A percentile compares a stretch with the other conserved stretches of the same genome.
Evolutionary conservation across 2,329 filamentous ascomycete genomes (phyloP).

Genomic region (Parafenestella ontariensis): DNA sequence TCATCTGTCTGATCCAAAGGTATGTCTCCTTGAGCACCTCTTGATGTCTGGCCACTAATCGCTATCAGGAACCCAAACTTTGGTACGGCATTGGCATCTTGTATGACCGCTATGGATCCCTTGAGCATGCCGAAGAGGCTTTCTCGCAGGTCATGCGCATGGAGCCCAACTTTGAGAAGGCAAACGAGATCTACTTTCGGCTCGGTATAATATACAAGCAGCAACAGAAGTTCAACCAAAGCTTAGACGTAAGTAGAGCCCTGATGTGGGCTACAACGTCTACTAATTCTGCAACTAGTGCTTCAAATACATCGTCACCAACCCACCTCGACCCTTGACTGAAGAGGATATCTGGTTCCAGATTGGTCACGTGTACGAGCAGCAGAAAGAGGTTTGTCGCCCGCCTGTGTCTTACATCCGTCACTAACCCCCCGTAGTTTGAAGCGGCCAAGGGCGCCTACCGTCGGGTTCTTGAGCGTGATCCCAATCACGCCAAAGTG

Average conservation of each 20-base stretch:
- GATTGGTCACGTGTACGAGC: conserved; percentile 97
- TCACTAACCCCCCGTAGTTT: conserved; percentile 67
- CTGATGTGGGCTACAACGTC: background rate
- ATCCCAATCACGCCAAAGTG: conserved; percentile 96
- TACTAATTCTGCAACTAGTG: conserved; percentile 67
- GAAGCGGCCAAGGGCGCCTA: conserved; percentile 93
- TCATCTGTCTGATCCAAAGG: conserved; percentile 91
- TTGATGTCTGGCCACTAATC: conserved; percentile 12
- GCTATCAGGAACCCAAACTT: conserved; percentile 83
- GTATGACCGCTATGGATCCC: conserved; percentile 93
- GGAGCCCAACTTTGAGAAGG: conserved; percentile 97
- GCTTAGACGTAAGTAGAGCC: conserved; percentile 75
- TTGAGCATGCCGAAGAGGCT: conserved; percentile 96
- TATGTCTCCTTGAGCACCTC: conserved; percentile 47
- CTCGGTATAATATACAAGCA: conserved; percentile 99
- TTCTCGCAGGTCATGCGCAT: conserved; percentile 99
- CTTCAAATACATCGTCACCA: conserved; percentile 96
- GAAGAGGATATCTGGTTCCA: conserved; percentile 99
- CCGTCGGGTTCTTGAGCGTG: conserved; percentile 88
- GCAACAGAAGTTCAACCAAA: conserved; percentile 90
- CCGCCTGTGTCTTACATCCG: background rate
- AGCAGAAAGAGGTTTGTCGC: conserved; percentile 90
- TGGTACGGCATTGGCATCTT: conserved; percentile 99
- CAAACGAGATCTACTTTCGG: conserved; percentile 98
- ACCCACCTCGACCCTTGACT: conserved; percentile 88